phyloP scores from a whole-genome alignment of 371 early-diverging fungal genomes.

The Mucor ambiguus region DNA sequence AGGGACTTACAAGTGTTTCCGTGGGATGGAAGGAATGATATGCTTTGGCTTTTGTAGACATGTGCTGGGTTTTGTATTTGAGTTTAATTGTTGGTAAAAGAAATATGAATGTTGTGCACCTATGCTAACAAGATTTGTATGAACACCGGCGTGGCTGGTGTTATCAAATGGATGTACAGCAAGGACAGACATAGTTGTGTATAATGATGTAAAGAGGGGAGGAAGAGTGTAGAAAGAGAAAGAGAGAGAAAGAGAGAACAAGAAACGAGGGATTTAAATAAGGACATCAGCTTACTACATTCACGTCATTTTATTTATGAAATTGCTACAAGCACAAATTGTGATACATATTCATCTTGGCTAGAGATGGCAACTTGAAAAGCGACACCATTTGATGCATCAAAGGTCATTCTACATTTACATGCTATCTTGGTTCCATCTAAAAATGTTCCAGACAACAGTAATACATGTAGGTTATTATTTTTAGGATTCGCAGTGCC shows the following conservation, averaged over 20 bases:
- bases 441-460: conserved; percentile 83
- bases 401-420: conserved; percentile 85
- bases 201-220: not conserved
- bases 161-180: conserved; percentile 1
- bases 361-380: conserved; percentile 87
- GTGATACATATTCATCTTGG: conserved; percentile 63
- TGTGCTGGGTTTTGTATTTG: conserved; percentile 12
- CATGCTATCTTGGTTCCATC: conserved; percentile 74
- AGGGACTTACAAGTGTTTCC: conserved; percentile 22
- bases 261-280: conserved; percentile 9
- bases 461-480: conserved; percentile 79
- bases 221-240: not conserved
- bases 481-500: conserved; percentile 68
- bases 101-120: conserved; percentile 30
- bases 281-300: not conserved
- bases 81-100: conserved; percentile 28
- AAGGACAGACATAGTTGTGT: conserved; percentile 7
- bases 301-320: conserved; percentile 39
- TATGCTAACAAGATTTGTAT: conserved; percentile 13
- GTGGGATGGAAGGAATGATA: conserved; percentile 32
- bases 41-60: conserved; percentile 17
- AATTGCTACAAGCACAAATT: conserved; percentile 73
- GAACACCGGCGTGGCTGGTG: not conserved
- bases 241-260: not conserved
- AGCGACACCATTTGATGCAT: conserved; percentile 79